Base-by-base conservation (phyloP, 352 stramenopile genomes). In the Phytopythium ostracodes region DNA sequence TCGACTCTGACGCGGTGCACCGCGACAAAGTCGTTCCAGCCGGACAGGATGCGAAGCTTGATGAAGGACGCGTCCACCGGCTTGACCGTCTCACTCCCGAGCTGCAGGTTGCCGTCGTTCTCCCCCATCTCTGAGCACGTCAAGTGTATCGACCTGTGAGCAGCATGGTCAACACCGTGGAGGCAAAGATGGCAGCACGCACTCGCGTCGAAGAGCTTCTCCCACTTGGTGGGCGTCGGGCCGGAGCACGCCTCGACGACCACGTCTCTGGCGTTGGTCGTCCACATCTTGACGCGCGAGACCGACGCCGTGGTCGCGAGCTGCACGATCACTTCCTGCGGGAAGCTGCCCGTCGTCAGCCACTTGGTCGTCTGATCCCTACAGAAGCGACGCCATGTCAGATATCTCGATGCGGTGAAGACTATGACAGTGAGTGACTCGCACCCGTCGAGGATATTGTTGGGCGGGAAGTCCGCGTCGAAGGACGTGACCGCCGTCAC, bases 371-470 rank as follows among this genome's bases (percentile, higher is more conserved):
- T 64, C 54, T 88, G 82, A 38, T 92, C 86, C 29, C 85, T 94
- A 56, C 20, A 47, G 15, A 46, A n/a, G n/a, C n/a, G n/a, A n/a
- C n/a, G n/a, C n/a, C n/a, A n/a, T n/a, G n/a, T n/a, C n/a, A n/a
- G n/a, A n/a, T n/a, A n/a, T n/a, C n/a, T n/a, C n/a, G n/a, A n/a
- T n/a, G n/a, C n/a, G n/a, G n/a, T n/a, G n/a, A n/a, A n/a, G n/a
- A n/a, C n/a, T n/a, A n/a, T n/a, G n/a, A n/a, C n/a, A n/a, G n/a
- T n/a, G n/a, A n/a, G n/a, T n/a, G n/a, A 25, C 17, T 63, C 68
- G 22, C 63, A 95, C 86, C 82, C 86, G 54, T 95, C 83, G 55
- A 92, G 72, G 51, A 95, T 85, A 71, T 91, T 93, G 57, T 77
- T 73, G 9, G 86, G 84, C 12, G 83, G 81, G 56, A 76, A 91